Percentiles rank a stretch among this genome's conserved stretches.
phyloP scores from a whole-genome alignment of 2,329 filamentous ascomycete genomes.

The Curvularia lunata region DNA sequence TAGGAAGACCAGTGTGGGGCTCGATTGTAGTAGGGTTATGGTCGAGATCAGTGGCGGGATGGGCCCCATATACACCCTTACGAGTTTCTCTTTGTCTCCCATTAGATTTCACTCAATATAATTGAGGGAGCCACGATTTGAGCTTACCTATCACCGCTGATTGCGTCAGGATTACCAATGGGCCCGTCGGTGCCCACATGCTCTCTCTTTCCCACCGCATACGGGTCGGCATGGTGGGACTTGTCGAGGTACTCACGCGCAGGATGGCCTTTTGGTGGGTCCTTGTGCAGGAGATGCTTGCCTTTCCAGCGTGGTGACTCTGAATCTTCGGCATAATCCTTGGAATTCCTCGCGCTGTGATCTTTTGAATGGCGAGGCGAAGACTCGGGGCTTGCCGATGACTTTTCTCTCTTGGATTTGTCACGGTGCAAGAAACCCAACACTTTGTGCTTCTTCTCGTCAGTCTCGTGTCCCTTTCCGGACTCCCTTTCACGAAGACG shows the following conservation, averaged over 20 bases:
- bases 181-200: slow-evolving; percentile 42
- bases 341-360: slow-evolving; percentile 28
- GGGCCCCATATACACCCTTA: slow-evolving; percentile 28
- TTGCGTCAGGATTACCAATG: slow-evolving; percentile 33
- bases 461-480: slow-evolving; percentile 30
- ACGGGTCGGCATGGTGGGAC: slow-evolving; percentile 16
- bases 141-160: slow-evolving; percentile 41
- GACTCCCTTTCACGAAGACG: slow-evolving; percentile 24
- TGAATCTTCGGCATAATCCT: slow-evolving; percentile 32
- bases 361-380: slow-evolving; percentile 31
- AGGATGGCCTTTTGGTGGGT: slow-evolving; percentile 48
- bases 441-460: slow-evolving; percentile 47
- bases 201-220: slow-evolving; percentile 27
- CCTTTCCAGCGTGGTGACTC: slow-evolving; percentile 33
- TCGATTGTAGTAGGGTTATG: slow-evolving; percentile 41
- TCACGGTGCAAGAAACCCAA: slow-evolving; percentile 52
- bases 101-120: slow-evolving; percentile 4
- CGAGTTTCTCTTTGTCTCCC: slow-evolving; percentile 22
- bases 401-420: slow-evolving; percentile 48
- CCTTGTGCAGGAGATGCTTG: slow-evolving; percentile 51
- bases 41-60: slow-evolving; percentile 25
- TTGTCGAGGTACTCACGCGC: slow-evolving; percentile 38
- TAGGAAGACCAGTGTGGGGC: slow-evolving; percentile 50
- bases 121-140: not conserved
- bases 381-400: slow-evolving; percentile 19